Percentiles rank a stretch among this genome's conserved stretches.
Conservation (phyloP, 2,329 filamentous ascomycete genomes). For the Basipetospora chlamydospora region DNA sequence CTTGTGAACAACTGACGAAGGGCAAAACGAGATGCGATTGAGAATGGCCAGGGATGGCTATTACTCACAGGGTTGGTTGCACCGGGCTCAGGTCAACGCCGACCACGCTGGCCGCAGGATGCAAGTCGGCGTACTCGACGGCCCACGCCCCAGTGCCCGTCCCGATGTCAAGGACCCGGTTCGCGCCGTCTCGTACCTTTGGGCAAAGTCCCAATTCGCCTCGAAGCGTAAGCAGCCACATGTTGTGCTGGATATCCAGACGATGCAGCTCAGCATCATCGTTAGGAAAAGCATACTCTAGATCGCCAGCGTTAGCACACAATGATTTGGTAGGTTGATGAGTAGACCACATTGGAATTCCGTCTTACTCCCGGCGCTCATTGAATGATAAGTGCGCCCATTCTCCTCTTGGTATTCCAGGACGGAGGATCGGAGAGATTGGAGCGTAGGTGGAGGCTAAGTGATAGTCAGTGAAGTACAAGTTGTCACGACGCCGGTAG, state of each 20-base stretch:
- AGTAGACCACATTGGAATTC: neutral
- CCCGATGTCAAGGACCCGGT: slow-evolving; percentile 17
- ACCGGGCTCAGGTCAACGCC: slow-evolving; percentile 28
- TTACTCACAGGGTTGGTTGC: slow-evolving; percentile 19
- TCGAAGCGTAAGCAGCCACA: slow-evolving; percentile 14
- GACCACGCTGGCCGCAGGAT: slow-evolving; percentile 17
- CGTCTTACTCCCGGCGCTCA: neutral
- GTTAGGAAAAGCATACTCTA: slow-evolving; percentile 10
- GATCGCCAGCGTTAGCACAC: neutral
- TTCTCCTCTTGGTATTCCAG: slow-evolving; percentile 14
- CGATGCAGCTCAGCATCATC: slow-evolving; percentile 9
- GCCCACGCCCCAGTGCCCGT: slow-evolving; percentile 19
- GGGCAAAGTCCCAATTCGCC: slow-evolving; percentile 12
- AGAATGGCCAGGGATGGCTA: too few species aligned
- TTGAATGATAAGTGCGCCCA: slow-evolving; percentile 13
- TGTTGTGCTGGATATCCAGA: slow-evolving; percentile 7
- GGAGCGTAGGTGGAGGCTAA: too few species aligned
- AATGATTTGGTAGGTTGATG: neutral
- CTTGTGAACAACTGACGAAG: neutral
- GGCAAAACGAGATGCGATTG: too few species aligned
- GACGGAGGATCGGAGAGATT: slow-evolving; percentile 11
- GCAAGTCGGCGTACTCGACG: slow-evolving; percentile 16
- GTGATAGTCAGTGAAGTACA: too few species aligned
- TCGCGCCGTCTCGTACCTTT: slow-evolving; percentile 7
- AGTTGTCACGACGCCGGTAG: too few species aligned